Evolutionary conservation across 1,139 yeast species (phyloP), one percentile per base, ranked within the genome.

Genomic region (Saccharomycopsis hybrid): DNA sequence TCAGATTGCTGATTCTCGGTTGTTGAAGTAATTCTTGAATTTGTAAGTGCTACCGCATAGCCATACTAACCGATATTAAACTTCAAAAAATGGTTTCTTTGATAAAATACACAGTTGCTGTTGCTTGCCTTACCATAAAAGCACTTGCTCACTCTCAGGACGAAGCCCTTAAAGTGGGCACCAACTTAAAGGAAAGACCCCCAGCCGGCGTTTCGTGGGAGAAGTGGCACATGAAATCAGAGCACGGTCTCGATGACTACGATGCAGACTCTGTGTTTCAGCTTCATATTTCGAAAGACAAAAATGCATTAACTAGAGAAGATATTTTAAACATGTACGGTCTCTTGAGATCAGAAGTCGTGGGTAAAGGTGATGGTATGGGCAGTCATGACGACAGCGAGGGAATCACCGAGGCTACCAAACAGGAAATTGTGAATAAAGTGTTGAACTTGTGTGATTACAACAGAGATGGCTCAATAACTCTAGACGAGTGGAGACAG

Each of bases 351-450:
- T 82, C 80, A 18, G 77, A 75, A 53, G 78, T 84, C 27, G 85
- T 88, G 8, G 97, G 97, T 5, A 86, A 80, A 58, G 97, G 97
- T 44, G 84, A 87, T 49, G 97, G 97, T 4, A 78, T 85, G 82
- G 97, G 97, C 2, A 71, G 73, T 28, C 92, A 85, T 60, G 84
- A 78, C 56, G 74, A 76, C 45, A 78, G 84, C 47, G 81, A 76
- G 52, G 65, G 63, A 24, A 75, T 87, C 48, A 75, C 84, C 13
- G 73, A 74, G 39, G 77, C 71, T n/a, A 65, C 68, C 25, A 71
- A 77, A 47, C 76, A 78, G 54, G 71, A 75, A n/a, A 68, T 74
- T 41, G 90, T 87, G 1, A 73, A 78, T 37, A 58, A 65, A 18
- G 70, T 76, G 3, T 67, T 88, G 62, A 63, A 59, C 7, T 61